Base-by-base conservation (phyloP, 2,329 filamentous ascomycete species). In the Fusarium tupiense region DNA sequence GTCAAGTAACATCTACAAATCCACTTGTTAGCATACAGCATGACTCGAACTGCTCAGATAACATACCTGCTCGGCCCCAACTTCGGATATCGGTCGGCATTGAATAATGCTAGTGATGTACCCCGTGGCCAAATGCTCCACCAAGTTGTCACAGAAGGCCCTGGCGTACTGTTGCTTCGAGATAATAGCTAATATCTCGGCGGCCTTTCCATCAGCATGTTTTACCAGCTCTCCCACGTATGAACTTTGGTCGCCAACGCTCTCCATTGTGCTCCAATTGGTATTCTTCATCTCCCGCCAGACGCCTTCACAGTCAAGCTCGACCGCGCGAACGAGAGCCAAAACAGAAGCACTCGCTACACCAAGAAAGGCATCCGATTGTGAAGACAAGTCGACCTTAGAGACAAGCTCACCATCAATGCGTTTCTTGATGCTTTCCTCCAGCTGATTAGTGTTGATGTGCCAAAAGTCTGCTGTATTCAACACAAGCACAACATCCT, bases 401-500 rank as follows among this genome's bases (percentile, higher is more conserved):
- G 90, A 84, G 22, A 90, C 90, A 41, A 97, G 86, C 5, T 95
- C 93, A 52, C 90, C 87, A 73, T 98, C 96, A 72, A 99, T 95
- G 16, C 95, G 91, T 77, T 93, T 92, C 83, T 94, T 96, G 82
- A 99, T 95, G 82, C 94, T 98, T 78, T 98, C 95, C 81, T 98
- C 96, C 2, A 99, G 88, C 80, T 98, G 96, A 54, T 92, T 95
- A 56, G 95, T 96, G 37, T 97, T 98, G 33, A 91, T 91, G 80
- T 98, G 96, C 89, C 96, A 99, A 82, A 98, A 99, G 80, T 99
- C 96, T 2, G 96, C 96, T 3, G 96, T 98, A 81, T 99, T 99
- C 54, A 99, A 87, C 3, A 98, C 95, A 8, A 97, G 86, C 20
- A 98, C 89, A 8, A 93, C 89, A 72, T 98, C 93, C 77, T 98